Evolutionary conservation across 805 yeast genomes (phyloP), one percentile per base, ranked within the genome.

Genomic region (Hanseniaspora guilliermondii): DNA sequence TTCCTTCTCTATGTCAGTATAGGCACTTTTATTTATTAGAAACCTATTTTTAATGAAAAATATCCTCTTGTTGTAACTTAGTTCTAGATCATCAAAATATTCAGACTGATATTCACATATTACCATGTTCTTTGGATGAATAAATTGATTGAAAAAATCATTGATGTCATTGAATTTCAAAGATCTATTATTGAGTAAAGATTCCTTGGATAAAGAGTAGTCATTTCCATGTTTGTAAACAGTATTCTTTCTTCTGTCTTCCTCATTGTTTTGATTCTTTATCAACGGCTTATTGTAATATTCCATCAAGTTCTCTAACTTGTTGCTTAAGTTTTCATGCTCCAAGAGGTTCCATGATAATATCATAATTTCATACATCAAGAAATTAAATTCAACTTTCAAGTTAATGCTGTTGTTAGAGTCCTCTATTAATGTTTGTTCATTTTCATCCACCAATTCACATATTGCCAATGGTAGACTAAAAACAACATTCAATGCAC

Each of bases 281-380:
- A n/a, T 25, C 3, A 25, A 11, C 11, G 46, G 46, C 35, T 25
- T n/a, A 22, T 50, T 50, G 17, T 50, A 50, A 27, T 17, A 41
- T 6, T 41, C 27, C 16, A 24, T 11, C 32, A 50, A 42, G 42
- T 36, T 22, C 17, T 42, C 19, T 3, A 50, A 11, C n/a, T 50
- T 50, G 12, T 4, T 17, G 1, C 16, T 25, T 3, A 50, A 35
- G 35, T 50, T 50, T 7, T 42, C 42, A 36, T 40, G 36, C 48
- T 50, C 54, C 7, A 41, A 17, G 3, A 35, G 9, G 25, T 50
- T 50, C 54, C 54, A 50, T 16, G 27, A 50, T 1, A 25, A 17
- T 35, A 50, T n/a, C 35, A 50, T 17, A 3, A 50, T 25, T 42
- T 50, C 54, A 33, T 35, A 42, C 19, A n/a, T 50, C 30, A 42